Evolutionary conservation across 1,284 basidiomycete genomes (phyloP), one percentile per base, ranked within the genome.

Genomic region (Pyrrhoderma noxium): DNA sequence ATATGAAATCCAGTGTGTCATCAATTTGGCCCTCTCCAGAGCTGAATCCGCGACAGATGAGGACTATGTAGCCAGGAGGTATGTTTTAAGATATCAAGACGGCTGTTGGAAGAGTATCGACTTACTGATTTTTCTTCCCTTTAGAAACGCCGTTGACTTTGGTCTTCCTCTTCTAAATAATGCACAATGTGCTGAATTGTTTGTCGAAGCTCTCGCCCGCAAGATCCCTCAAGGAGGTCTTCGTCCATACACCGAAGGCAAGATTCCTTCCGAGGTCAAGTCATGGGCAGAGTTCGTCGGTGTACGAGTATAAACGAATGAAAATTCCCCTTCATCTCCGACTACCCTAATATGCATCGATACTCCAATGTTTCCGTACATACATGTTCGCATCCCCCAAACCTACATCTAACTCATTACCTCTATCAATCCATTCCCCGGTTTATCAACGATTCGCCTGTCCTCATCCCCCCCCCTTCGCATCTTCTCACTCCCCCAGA

Each of bases 61-160:
- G 69, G 93, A 99, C 65, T 99, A 99, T 62, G 94, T 98, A 40
- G 93, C 96, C 49, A 80, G 92, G 61, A 75, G 86, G 80, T 85
- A 61, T 59, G 75, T 71, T 41, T 36, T 50, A 44, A 37, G 44
- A 54, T 14, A 21, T 45, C 41, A 31, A 48, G 39, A 34, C 40
- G n/a, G n/a, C n/a, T n/a, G n/a, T n/a, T n/a, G n/a, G n/a, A n/a
- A n/a, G n/a, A n/a, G n/a, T n/a, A n/a, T n/a, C n/a, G n/a, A n/a
- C 45, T 45, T 96, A 92, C 66, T 94, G 95, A 69, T 95, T 11
- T 98, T 98, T 95, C 92, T 34, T 56, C 44, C 57, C 50, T 87
- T 94, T 56, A 87, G 91, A 59, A 93, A 92, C 61, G 90, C 91
- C 44, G 92, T 94, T 47, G 90, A 94, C 72, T 95, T 95, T 61